These are phyloP conservation scores for Fraxinus floribunda DNA, from an alignment of 305 asterid species.

Conservation along the genomic window DNA sequence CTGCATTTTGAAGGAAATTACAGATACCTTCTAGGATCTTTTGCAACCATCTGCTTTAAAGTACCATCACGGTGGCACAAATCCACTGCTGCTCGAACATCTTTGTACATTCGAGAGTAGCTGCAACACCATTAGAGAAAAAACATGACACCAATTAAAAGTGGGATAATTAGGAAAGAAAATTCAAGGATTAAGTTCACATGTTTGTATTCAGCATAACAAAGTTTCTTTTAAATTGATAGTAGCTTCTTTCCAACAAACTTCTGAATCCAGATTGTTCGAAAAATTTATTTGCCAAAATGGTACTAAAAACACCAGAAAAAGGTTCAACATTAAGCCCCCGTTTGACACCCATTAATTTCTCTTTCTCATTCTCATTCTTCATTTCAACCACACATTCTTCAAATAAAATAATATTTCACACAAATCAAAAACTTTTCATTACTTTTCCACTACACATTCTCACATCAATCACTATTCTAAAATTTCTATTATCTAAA, in stretches of 20 bases:
- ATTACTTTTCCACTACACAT: no score
- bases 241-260: background rate
- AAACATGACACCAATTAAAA: conserved; percentile 25
- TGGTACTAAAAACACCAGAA: conserved; percentile 9
- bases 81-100: conserved; percentile 95
- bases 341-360: no score
- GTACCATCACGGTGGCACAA: conserved; percentile 99
- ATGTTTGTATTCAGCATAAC: conserved; percentile 17
- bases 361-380: no score
- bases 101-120: conserved; percentile 80
- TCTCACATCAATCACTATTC: no score
- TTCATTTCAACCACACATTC: no score
- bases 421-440: no score
- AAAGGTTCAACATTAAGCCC: background rate
- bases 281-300: background rate
- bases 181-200: conserved; percentile 15
- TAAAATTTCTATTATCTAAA: no score
- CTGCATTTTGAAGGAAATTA: conserved; percentile 17
- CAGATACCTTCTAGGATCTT: conserved; percentile 80
- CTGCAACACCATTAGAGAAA: conserved; percentile 45
- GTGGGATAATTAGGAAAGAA: conserved; percentile 4
- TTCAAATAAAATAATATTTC: no score
- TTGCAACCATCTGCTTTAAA: conserved; percentile 89
- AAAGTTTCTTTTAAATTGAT: background rate
- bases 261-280: background rate